These are phyloP conservation scores for Tolypocladium cylindrosporum DNA, from an alignment of 2,329 filamentous ascomycete genomes.

Conservation along the genomic window DNA sequence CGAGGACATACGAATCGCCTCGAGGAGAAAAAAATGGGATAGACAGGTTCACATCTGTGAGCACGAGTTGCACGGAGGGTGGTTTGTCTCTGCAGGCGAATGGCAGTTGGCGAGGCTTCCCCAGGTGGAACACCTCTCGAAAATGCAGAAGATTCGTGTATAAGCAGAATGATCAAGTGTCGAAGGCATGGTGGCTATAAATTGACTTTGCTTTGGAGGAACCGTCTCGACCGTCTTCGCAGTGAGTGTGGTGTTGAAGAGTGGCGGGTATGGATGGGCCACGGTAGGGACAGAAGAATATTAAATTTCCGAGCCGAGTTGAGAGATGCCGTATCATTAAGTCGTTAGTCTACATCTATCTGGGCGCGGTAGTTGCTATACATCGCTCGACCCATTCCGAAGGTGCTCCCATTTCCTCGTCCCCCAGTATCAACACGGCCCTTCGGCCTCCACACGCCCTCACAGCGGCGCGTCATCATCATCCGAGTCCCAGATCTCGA, in stretches of 20 bases:
- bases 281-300: background rate
- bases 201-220: background rate
- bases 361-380: background rate
- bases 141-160: background rate
- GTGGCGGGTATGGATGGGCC: no score
- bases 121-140: background rate
- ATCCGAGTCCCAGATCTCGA: conserved; percentile 28
- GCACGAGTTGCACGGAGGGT: background rate
- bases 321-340: background rate
- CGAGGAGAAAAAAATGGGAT: conserved; percentile 13
- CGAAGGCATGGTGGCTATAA: background rate
- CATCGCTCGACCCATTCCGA: background rate
- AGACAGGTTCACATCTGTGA: conserved; percentile 8
- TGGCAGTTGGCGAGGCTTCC: background rate
- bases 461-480: conserved; percentile 14
- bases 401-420: background rate
- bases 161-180: background rate
- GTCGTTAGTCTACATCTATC: background rate
- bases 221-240: background rate
- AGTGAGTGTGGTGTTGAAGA: background rate
- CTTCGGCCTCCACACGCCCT: background rate
- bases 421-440: background rate
- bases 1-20: conserved; percentile 4
- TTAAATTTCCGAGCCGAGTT: background rate
- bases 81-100: background rate